A percentile compares a stretch with the other conserved stretches of the same genome.
Evolutionary conservation across 2,329 filamentous ascomycete species (phyloP).

Genomic region (Helicocarpus griseus): DNA sequence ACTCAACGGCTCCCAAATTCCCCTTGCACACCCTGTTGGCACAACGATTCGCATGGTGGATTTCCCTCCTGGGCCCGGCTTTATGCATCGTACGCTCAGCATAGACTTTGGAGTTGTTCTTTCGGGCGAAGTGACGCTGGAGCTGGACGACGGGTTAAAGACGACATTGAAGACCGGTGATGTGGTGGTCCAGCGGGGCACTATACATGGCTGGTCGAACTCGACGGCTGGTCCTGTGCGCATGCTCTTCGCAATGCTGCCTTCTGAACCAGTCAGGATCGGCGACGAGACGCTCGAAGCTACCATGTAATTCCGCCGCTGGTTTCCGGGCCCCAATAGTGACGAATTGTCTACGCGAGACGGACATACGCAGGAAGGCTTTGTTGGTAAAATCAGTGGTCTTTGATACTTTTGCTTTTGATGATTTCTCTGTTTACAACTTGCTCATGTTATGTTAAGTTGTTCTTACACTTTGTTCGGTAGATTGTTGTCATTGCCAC

Average conservation of each 20-base stretch:
- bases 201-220: slow-evolving; percentile 21
- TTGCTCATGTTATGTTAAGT: too few species aligned
- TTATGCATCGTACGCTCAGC: slow-evolving; percentile 19
- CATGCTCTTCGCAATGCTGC: slow-evolving; percentile 16
- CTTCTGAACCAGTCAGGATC: slow-evolving; percentile 10
- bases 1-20: slow-evolving; percentile 18
- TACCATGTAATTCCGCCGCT: slow-evolving; percentile 10
- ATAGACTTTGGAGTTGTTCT: slow-evolving; percentile 25
- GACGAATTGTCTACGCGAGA: too few species aligned
- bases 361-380: too few species aligned
- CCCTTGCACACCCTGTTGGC: slow-evolving; percentile 14
- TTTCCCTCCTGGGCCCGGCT: slow-evolving; percentile 17
- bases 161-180: slow-evolving; percentile 19
- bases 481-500: too few species aligned
- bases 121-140: slow-evolving; percentile 19
- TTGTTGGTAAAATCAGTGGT: too few species aligned
- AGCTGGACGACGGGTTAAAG: slow-evolving; percentile 21
- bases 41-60: slow-evolving; percentile 18
- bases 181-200: slow-evolving; percentile 21
- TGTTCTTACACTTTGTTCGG: too few species aligned
- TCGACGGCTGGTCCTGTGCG: slow-evolving; percentile 10
- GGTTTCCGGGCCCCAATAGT: background rate
- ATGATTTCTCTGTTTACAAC: too few species aligned
- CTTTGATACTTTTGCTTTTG: too few species aligned
- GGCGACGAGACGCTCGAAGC: slow-evolving; percentile 14